A percentile compares a stretch with the other conserved stretches of the same genome.
Conservation (phyloP, 495 filamentous ascomycete genomes). For the Aspergillus diversus region DNA sequence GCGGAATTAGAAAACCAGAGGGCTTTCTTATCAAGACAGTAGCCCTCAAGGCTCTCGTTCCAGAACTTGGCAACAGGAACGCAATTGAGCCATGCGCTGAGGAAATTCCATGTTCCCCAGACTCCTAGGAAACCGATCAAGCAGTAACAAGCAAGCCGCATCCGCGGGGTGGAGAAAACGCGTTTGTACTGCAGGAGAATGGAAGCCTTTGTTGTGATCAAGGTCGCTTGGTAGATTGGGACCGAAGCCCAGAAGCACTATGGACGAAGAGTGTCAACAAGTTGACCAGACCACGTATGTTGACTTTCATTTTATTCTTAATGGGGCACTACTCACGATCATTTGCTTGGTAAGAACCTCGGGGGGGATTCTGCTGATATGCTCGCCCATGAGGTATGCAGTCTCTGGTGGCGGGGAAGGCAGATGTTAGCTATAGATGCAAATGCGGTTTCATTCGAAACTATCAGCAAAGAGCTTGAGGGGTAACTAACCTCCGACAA, state of each 20-base stretch:
- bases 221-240: slow-evolving; percentile 39
- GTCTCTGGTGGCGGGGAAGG: slow-evolving; percentile 27
- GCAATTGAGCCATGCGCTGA: slow-evolving; percentile 42
- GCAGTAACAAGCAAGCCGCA: slow-evolving; percentile 41
- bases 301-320: background rate
- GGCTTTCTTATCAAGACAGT: slow-evolving; percentile 39
- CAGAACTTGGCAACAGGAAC: slow-evolving; percentile 41
- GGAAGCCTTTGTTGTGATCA: slow-evolving; percentile 41
- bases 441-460: background rate
- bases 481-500: slow-evolving; percentile 35
- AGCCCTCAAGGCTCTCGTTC: slow-evolving; percentile 33
- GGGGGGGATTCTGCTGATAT: slow-evolving; percentile 29
- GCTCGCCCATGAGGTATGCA: slow-evolving; percentile 43
- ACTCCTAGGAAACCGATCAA: slow-evolving; percentile 35
- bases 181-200: slow-evolving; percentile 45
- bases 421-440: slow-evolving; percentile 17
- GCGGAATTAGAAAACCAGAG: slow-evolving; percentile 46
- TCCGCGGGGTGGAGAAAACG: slow-evolving; percentile 41
- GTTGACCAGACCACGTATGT: background rate
- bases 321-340: slow-evolving; percentile 28
- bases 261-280: background rate
- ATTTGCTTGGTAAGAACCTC: slow-evolving; percentile 33
- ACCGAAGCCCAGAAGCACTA: slow-evolving; percentile 44
- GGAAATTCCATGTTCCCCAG: slow-evolving; percentile 45
- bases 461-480: background rate